phyloP scores from a whole-genome alignment of 2,329 filamentous ascomycete species.

The Penicillium polonicum region DNA sequence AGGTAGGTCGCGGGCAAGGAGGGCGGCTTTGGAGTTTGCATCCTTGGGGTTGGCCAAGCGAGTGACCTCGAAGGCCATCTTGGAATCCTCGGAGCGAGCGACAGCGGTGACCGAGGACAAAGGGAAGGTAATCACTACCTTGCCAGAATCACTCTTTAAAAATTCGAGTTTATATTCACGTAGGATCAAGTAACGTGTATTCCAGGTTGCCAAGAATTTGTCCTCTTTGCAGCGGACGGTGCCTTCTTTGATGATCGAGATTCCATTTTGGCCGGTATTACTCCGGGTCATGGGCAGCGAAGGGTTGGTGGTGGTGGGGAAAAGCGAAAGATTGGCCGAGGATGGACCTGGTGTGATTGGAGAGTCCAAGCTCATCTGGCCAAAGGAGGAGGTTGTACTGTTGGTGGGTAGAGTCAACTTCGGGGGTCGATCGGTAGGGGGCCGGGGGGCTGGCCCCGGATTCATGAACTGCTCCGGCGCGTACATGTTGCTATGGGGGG shows the following conservation, averaged over 20 bases:
- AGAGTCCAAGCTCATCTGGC: constrained; percentile 68
- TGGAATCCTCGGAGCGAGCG: constrained; percentile 83
- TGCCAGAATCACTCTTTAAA: constrained; percentile 84
- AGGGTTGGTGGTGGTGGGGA: constrained; percentile 69
- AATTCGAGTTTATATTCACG: constrained; percentile 93
- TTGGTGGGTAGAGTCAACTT: constrained; percentile 73
- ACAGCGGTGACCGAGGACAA: constrained; percentile 88
- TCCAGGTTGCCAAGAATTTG: constrained; percentile 74
- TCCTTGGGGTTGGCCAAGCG: constrained; percentile 61
- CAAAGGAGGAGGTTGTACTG: constrained; percentile 65
- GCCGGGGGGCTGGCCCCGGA: constrained; percentile 87
- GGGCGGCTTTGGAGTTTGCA: constrained; percentile 63
- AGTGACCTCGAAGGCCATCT: constrained; percentile 92
- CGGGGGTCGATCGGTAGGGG: constrained; percentile 73
- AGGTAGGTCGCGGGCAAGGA: constrained; percentile 75
- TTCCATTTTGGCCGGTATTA: constrained; percentile 62
- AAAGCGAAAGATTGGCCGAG: constrained; percentile 55
- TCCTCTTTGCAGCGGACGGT: constrained; percentile 72
- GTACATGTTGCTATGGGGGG: constrained; percentile 52
- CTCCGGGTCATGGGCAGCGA: constrained; percentile 63
- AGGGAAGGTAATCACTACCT: constrained; percentile 79
- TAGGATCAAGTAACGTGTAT: constrained; percentile 86
- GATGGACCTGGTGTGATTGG: constrained; percentile 54
- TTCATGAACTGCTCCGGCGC: constrained; percentile 81
- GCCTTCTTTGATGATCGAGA: constrained; percentile 69